A percentile compares a stretch with the other conserved stretches of the same genome.
Evolutionary conservation across 1,139 yeast genomes (phyloP).

Genomic region (Debaryomyces coudertii): DNA sequence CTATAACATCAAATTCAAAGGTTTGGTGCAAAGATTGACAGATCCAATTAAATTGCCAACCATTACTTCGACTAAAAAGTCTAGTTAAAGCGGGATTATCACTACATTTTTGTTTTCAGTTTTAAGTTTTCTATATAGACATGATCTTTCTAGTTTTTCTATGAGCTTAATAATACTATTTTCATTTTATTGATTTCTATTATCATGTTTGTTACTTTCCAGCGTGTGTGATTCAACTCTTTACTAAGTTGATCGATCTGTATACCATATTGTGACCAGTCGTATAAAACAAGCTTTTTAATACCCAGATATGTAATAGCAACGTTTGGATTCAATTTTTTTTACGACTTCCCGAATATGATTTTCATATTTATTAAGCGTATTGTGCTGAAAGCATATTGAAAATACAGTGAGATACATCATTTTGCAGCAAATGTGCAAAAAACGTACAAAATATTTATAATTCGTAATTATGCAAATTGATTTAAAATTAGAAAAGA

Average conservation of each 20-base stretch:
- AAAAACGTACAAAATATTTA: neutral
- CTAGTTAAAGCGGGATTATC: neutral
- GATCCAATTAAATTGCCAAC: constrained; percentile 16
- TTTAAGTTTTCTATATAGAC: neutral
- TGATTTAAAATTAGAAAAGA: neutral
- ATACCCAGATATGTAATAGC: too few species aligned
- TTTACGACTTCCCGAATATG: too few species aligned
- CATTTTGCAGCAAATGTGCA: constrained; percentile 1
- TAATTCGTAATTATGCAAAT: neutral
- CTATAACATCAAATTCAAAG: constrained; percentile 15
- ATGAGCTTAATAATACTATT: too few species aligned
- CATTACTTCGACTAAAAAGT: constrained; percentile 2
- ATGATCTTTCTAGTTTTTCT: neutral
- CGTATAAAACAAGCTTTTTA: too few species aligned
- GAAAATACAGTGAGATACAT: neutral
- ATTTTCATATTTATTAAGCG: too few species aligned
- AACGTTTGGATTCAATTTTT: too few species aligned
- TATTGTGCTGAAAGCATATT: too few species aligned
- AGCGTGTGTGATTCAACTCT: too few species aligned
- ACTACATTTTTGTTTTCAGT: neutral
- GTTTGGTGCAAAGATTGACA: constrained; percentile 12
- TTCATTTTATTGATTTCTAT: too few species aligned
- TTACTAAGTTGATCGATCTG: too few species aligned
- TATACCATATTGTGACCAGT: too few species aligned
- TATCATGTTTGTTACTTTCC: too few species aligned